Conservation (phyloP, 768 basidiomycete species). For the Erythrobasidium yunnanense region DNA sequence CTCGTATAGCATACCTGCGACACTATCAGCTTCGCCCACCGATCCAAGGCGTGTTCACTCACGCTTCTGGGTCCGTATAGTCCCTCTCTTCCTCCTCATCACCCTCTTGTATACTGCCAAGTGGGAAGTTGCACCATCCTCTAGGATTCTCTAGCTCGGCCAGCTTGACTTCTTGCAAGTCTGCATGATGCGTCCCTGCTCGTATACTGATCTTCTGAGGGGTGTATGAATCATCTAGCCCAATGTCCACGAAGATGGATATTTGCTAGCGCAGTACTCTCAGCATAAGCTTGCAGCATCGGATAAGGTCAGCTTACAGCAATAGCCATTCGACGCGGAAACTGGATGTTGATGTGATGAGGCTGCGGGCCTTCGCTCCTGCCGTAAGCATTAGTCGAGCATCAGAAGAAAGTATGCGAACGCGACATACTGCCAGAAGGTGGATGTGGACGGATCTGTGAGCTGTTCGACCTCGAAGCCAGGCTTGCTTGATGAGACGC, state of each 20-base stretch:
- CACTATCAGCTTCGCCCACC: neutral
- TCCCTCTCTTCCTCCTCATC: slow-evolving; percentile 55
- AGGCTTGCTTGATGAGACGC: slow-evolving; percentile 90
- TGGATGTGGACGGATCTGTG: slow-evolving; percentile 62
- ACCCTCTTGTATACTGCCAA: slow-evolving; percentile 66
- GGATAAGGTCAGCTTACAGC: slow-evolving; percentile 49
- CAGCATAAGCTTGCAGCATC: neutral
- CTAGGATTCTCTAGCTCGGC: slow-evolving; percentile 81
- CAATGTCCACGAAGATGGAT: slow-evolving; percentile 67
- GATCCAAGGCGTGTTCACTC: neutral
- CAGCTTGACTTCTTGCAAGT: slow-evolving; percentile 66
- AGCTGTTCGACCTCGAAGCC: slow-evolving; percentile 91
- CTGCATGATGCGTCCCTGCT: slow-evolving; percentile 80
- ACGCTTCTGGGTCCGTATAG: slow-evolving; percentile 27
- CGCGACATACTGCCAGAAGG: slow-evolving; percentile 94
- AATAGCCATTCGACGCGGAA: slow-evolving; percentile 76
- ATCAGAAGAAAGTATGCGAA: too few species aligned
- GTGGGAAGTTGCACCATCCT: slow-evolving; percentile 83
- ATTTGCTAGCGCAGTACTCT: slow-evolving; percentile 76
- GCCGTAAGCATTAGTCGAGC: too few species aligned
- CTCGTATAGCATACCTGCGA: slow-evolving; percentile 15
- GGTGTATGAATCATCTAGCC: slow-evolving; percentile 89
- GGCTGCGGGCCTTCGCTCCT: slow-evolving; percentile 84
- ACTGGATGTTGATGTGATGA: slow-evolving; percentile 87
- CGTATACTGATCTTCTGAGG: slow-evolving; percentile 80